A percentile compares a stretch with the other conserved stretches of the same genome.
Evolutionary conservation across 139 green algal genomes (phyloP).

Genomic region (Raphidocelis subcapitata): DNA sequence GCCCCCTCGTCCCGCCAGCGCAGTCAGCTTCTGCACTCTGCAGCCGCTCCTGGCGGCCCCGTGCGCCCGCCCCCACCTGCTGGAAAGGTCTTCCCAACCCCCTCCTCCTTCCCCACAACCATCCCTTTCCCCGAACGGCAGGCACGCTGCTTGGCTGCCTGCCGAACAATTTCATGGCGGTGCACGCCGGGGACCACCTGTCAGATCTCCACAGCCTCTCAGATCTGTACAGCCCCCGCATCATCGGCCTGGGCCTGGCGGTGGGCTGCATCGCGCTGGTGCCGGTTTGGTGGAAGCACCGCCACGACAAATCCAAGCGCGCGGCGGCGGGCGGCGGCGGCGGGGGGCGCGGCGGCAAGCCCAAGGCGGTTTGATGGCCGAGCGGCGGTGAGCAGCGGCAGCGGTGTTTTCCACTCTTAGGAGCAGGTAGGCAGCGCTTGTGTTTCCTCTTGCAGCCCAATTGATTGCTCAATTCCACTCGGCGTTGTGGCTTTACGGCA

Average conservation of each 20-base stretch:
- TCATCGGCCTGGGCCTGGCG: slow-evolving; percentile 23
- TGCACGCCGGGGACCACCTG: slow-evolving; percentile 50
- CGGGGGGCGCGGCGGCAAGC: not conserved
- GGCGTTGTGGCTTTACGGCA: too few relatives aligned
- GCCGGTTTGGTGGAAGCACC: slow-evolving; percentile 24
- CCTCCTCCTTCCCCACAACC: too few relatives aligned
- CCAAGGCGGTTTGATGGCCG: not conserved
- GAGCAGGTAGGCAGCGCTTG: too few relatives aligned
- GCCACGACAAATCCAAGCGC: slow-evolving; percentile 6
- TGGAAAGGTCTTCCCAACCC: too few relatives aligned
- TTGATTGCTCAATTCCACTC: too few relatives aligned
- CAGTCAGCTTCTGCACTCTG: too few relatives aligned
- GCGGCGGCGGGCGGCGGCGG: slow-evolving; percentile 7
- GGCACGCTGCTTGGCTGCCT: slow-evolving; percentile 65
- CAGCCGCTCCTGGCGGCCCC: too few relatives aligned
- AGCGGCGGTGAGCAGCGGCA: not conserved
- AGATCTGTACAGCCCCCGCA: slow-evolving; percentile 48
- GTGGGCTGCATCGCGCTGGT: slow-evolving; percentile 17
- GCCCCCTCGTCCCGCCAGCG: too few relatives aligned
- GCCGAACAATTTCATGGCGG: slow-evolving; percentile 70
- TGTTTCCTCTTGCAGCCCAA: too few relatives aligned
- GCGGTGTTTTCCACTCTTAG: not conserved
- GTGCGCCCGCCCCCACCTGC: too few relatives aligned
- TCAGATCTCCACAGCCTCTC: slow-evolving; percentile 42
- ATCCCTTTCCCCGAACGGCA: slow-evolving; percentile 10